Conservation (phyloP, 306 rosid species). For the Vigna mungo region DNA sequence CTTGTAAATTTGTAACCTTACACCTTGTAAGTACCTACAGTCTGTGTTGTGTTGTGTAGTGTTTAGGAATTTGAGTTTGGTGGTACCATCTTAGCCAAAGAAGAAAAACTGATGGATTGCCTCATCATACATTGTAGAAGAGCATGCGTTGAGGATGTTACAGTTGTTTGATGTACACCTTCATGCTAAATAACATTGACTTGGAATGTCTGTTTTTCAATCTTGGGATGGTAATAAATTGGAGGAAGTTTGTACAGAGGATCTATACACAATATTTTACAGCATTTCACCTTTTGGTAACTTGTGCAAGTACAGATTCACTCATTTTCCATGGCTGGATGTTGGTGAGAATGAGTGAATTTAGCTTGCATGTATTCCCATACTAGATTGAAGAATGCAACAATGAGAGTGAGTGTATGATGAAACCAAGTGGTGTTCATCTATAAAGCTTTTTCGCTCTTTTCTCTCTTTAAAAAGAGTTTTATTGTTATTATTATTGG, state of each 20-base stretch:
- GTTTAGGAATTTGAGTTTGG: constrained; percentile 42
- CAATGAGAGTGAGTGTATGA: not conserved
- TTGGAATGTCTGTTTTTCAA: constrained; percentile 25
- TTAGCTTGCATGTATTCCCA: not conserved
- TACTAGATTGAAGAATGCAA: not conserved
- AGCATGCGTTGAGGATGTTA: constrained; percentile 40
- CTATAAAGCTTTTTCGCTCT: not conserved
- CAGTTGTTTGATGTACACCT: constrained; percentile 49
- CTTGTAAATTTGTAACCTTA: constrained; percentile 57
- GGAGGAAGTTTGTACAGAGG: constrained; percentile 38
- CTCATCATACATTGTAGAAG: constrained; percentile 33
- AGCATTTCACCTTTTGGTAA: not conserved
- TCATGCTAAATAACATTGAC: constrained; percentile 41
- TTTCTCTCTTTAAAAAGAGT: too few relatives aligned
- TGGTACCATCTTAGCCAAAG: constrained; percentile 41
- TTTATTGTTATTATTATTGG: too few relatives aligned
- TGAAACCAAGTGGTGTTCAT: not conserved
- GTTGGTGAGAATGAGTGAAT: not conserved
- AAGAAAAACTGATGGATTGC: constrained; percentile 35
- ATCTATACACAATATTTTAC: not conserved
- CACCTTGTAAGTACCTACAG: constrained; percentile 46
- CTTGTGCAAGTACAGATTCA: not conserved
- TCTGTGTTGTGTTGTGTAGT: constrained; percentile 38
- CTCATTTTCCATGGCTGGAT: not conserved
- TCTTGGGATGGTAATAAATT: constrained; percentile 24